phyloP scores from a whole-genome alignment of 176 grass and related monocot species.

The Chrysopogon serrulatus region DNA sequence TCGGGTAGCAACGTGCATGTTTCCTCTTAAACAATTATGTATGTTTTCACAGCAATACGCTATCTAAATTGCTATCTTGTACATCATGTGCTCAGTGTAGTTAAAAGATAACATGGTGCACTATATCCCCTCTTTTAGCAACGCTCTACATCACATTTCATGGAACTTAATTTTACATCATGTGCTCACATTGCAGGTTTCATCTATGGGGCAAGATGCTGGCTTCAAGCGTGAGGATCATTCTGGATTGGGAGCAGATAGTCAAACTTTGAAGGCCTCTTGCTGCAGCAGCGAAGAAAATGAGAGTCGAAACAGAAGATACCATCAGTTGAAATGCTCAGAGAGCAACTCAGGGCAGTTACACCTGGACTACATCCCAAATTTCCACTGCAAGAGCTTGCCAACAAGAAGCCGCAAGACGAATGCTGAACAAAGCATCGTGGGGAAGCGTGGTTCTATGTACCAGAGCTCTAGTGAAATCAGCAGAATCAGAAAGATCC shows the following conservation, averaged over 20 bases:
- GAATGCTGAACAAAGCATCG: neutral
- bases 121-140: neutral
- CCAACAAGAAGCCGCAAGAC: slow-evolving; percentile 41
- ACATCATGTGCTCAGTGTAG: too few relatives aligned
- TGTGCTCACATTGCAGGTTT: slow-evolving; percentile 20
- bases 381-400: slow-evolving; percentile 82
- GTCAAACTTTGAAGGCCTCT: slow-evolving; percentile 17
- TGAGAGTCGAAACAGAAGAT: slow-evolving; percentile 19
- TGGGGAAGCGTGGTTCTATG: slow-evolving; percentile 80
- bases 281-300: slow-evolving; percentile 2
- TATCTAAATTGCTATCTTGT: neutral
- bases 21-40: neutral
- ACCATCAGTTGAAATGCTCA: slow-evolving; percentile 48
- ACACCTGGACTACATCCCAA: slow-evolving; percentile 33
- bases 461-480: slow-evolving; percentile 95
- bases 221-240: neutral
- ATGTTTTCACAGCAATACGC: neutral
- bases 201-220: slow-evolving; percentile 65
- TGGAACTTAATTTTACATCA: neutral
- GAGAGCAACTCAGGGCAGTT: slow-evolving; percentile 36
- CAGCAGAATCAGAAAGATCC: slow-evolving; percentile 50
- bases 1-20: neutral
- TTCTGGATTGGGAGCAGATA: neutral
- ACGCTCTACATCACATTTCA: neutral
- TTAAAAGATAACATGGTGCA: neutral